A percentile compares a stretch with the other conserved stretches of the same genome.
phyloP scores from a whole-genome alignment of 371 early-diverging fungal species.

The Synchytrium microbalum region DNA sequence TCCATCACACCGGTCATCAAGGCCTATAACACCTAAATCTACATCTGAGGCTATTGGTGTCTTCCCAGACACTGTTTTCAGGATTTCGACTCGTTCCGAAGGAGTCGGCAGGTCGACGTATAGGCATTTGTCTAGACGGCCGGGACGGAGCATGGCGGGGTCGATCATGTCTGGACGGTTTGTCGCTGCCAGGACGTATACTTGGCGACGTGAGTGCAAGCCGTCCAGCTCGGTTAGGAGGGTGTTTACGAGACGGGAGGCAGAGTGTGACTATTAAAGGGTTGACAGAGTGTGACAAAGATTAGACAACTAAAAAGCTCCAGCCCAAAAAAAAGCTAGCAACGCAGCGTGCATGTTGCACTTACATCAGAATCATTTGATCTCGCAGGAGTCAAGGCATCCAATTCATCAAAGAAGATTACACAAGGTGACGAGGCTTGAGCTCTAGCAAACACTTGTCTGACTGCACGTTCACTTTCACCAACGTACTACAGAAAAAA shows the following conservation, averaged over 20 bases:
- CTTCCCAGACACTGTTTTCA: slow-evolving; percentile 67
- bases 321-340: not conserved
- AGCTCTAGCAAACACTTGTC: slow-evolving; percentile 97
- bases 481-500: slow-evolving; percentile 83
- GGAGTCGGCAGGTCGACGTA: slow-evolving; percentile 91
- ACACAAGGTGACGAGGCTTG: slow-evolving; percentile 93
- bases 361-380: slow-evolving; percentile 65
- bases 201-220: slow-evolving; percentile 78
- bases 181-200: slow-evolving; percentile 98
- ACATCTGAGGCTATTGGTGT: slow-evolving; percentile 68
- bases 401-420: slow-evolving; percentile 99
- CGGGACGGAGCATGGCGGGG: slow-evolving; percentile 97
- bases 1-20: slow-evolving; percentile 65
- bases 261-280: slow-evolving; percentile 61
- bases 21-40: slow-evolving; percentile 63
- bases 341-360: not conserved
- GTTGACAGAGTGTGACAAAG: not conserved
- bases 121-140: slow-evolving; percentile 91
- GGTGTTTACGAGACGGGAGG: slow-evolving; percentile 97
- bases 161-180: slow-evolving; percentile 99
- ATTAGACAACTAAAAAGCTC: not conserved
- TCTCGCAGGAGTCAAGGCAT: slow-evolving; percentile 81
- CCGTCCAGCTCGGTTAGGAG: slow-evolving; percentile 98
- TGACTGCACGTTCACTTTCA: slow-evolving; percentile 96
- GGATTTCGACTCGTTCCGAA: slow-evolving; percentile 79